Evolutionary conservation across 108 stramenopile species (phyloP).

Genomic region (Cyclotella sp.): DNA sequence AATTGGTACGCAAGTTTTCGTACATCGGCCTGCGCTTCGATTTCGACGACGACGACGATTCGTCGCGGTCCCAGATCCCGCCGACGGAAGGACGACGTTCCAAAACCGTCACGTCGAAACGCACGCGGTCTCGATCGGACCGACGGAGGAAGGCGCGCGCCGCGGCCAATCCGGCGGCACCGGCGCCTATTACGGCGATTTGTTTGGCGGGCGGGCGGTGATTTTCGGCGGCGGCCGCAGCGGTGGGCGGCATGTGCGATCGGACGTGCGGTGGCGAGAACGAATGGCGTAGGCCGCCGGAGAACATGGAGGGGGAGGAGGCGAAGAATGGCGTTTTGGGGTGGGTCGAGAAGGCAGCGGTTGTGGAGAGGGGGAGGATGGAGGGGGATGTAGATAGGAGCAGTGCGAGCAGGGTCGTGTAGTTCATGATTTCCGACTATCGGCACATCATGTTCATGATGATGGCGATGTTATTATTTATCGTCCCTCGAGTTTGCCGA

Average conservation of each 20-base stretch:
- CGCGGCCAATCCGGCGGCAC: slow-evolving; percentile 77
- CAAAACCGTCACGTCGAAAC: slow-evolving; percentile 55
- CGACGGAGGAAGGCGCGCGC: slow-evolving; percentile 69
- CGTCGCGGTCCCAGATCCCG: slow-evolving; percentile 73
- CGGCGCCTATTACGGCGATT: slow-evolving; percentile 83
- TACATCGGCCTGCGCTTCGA: slow-evolving; percentile 74
- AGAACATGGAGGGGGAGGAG: too few relatives aligned
- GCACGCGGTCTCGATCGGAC: not conserved
- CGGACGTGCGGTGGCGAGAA: too few relatives aligned
- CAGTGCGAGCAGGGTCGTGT: not conserved
- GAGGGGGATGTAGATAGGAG: not conserved
- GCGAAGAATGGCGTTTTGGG: not conserved
- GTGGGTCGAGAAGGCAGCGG: not conserved
- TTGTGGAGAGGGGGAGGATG: not conserved
- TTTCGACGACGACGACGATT: not conserved
- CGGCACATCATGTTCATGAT: too few relatives aligned
- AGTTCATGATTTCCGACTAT: not conserved
- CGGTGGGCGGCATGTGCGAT: too few relatives aligned
- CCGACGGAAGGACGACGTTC: slow-evolving; percentile 64
- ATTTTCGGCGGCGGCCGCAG: not conserved
- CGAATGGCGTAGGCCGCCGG: not conserved
- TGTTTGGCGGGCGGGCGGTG: slow-evolving; percentile 2
- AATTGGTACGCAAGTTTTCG: slow-evolving; percentile 75
- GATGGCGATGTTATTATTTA: too few relatives aligned
- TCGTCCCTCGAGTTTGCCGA: too few relatives aligned